Conservation (phyloP, 768 basidiomycete genomes). For the Auricularia sp. region DNA sequence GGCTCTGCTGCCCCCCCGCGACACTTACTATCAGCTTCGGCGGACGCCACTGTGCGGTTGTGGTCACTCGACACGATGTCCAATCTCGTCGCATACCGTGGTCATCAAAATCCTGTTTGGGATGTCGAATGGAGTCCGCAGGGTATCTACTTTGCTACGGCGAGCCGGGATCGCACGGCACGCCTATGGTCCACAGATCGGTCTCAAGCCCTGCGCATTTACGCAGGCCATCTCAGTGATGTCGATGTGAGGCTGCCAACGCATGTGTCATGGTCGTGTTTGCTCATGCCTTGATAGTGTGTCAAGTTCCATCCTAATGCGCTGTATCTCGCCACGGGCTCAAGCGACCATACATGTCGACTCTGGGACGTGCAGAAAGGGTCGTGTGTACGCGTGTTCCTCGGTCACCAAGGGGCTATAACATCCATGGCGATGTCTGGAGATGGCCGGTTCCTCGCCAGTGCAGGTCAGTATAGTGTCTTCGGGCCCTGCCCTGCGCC, state of each 20-base stretch:
- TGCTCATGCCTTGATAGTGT: constrained; percentile 43
- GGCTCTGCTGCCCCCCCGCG: constrained; percentile 81
- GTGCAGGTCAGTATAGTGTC: constrained; percentile 47
- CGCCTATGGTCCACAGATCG: constrained; percentile 94
- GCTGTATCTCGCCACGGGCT: constrained; percentile 92
- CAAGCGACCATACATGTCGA: constrained; percentile 90
- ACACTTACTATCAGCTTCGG: constrained; percentile 84
- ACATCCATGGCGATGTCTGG: constrained; percentile 84
- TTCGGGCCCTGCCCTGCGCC: not conserved
- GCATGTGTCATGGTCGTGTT: no score
- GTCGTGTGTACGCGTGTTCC: constrained; percentile 86
- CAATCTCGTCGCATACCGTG: constrained; percentile 87
- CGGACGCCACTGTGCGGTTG: constrained; percentile 80
- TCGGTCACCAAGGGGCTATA: constrained; percentile 86
- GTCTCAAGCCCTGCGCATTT: constrained; percentile 75
- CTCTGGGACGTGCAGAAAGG: constrained; percentile 98
- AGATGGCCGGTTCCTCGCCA: constrained; percentile 89
- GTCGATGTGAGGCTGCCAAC: constrained; percentile 67
- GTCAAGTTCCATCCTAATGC: constrained; percentile 97
- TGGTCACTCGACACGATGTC: constrained; percentile 96
- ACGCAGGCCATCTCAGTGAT: constrained; percentile 92
- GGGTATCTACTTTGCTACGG: constrained; percentile 97
- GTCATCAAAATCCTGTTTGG: constrained; percentile 97
- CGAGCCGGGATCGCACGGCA: constrained; percentile 87
- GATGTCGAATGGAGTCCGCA: constrained; percentile 98